Conservation (phyloP, 1,139 yeast genomes). For the Kodamaea sp. region DNA sequence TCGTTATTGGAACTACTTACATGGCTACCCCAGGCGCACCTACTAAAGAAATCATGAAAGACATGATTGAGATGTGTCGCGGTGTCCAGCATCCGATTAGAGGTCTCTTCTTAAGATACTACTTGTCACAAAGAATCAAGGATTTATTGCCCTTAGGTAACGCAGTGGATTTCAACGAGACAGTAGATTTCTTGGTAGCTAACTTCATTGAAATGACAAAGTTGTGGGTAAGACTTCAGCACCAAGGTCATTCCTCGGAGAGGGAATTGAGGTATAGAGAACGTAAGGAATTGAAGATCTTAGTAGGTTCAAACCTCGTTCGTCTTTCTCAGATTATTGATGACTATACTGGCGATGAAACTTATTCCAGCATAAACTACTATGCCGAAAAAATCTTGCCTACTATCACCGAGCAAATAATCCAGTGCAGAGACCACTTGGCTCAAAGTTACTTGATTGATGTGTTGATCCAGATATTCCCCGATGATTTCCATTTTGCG, state of each 20-base stretch:
- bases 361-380: slow-evolving; percentile 38
- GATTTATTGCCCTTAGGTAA: slow-evolving; percentile 57
- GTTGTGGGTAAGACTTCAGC: slow-evolving; percentile 94
- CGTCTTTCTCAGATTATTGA: slow-evolving; percentile 86
- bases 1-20: slow-evolving; percentile 90
- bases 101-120: slow-evolving; percentile 87
- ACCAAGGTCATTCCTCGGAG: slow-evolving; percentile 91
- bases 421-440: slow-evolving; percentile 86
- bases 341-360: slow-evolving; percentile 44
- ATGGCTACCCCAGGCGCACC: slow-evolving; percentile 81
- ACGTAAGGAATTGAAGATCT: slow-evolving; percentile 83
- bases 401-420: slow-evolving; percentile 80
- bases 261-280: slow-evolving; percentile 73
- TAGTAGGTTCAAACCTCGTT: slow-evolving; percentile 91
- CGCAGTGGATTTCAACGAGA: slow-evolving; percentile 57
- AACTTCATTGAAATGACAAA: slow-evolving; percentile 98
- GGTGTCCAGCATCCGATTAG: slow-evolving; percentile 97
- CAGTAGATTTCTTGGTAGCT: slow-evolving; percentile 72
- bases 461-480: slow-evolving; percentile 89
- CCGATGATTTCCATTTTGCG: slow-evolving; percentile 83
- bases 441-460: slow-evolving; percentile 92
- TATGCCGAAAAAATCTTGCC: slow-evolving; percentile 75
- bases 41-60: slow-evolving; percentile 83
- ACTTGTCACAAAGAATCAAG: slow-evolving; percentile 81
- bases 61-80: slow-evolving; percentile 96